Percentiles rank a stretch among this genome's conserved stretches.
Conservation (phyloP, 257 asterid species). For the Lycium ferocissimum region DNA sequence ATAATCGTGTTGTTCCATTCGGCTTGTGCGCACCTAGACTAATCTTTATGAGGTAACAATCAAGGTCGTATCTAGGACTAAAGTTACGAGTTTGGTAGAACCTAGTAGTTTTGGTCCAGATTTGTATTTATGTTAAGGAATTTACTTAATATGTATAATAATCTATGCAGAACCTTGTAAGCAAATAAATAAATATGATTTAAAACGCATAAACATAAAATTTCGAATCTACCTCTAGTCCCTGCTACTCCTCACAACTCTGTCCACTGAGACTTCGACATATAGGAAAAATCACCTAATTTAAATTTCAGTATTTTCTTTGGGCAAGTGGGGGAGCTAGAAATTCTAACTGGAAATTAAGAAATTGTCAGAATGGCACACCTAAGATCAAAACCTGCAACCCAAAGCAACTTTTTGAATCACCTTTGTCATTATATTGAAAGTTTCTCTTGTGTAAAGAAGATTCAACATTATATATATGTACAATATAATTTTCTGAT, state of each 20-base stretch:
- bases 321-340: background rate
- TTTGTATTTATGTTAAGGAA: background rate
- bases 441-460: background rate
- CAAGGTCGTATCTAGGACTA: background rate
- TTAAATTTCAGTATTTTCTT: background rate
- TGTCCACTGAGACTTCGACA: no score
- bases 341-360: background rate
- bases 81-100: no score
- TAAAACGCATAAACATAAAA: background rate
- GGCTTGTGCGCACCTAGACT: background rate
- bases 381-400: background rate
- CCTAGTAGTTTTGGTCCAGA: background rate
- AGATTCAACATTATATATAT: background rate
- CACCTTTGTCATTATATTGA: background rate
- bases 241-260: no score
- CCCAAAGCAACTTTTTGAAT: background rate
- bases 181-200: no score
- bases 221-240: no score
- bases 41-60: no score
- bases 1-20: background rate
- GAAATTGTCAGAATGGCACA: background rate
- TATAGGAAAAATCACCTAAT: no score
- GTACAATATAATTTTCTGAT: no score
- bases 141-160: no score
- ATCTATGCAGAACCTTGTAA: background rate